Evolutionary conservation across 257 asterid genomes (phyloP), one percentile per base, ranked within the genome.

Genomic region (Solanum pimpinellifolium): DNA sequence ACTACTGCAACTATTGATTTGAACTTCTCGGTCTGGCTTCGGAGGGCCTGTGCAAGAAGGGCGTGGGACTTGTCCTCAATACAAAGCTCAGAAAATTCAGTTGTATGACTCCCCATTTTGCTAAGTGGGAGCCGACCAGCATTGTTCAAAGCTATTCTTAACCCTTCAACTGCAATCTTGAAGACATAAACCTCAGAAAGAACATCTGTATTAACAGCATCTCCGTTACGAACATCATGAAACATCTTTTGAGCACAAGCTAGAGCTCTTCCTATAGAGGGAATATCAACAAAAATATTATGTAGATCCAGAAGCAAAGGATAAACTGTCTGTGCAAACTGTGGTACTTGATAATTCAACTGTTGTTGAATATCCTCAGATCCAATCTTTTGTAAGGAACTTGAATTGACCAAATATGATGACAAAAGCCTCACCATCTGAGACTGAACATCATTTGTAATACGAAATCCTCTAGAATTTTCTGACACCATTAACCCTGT

Each of bases 241-340:
- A 97, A 94, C 96, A 95, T 89, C 91, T 93, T 95, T 86, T 97
- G 98, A 1, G 98, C 94, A 88, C 92, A 93, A 47, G 98, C 97
- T 85, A 97, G 88, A 33, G 95, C 98, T 41, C 89, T 92, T 77
- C 92, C 90, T 88, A 94, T 94, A 3, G 95, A 92, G 60, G 99
- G 98, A 60, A 97, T 91, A 70, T 92, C 97, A 33, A 23, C 69
- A 84, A 97, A 94, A 33, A 93, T 91, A 85, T 92, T 91, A 44
- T 91, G 95, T 90, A 97, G 91, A 91, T 95, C 98, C 73, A 91
- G 93, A 3, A 97, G 96, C 91, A 97, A 90, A 1, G 97, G 95
- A 89, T 97, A 97, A 59, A 97, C 88, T 47, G 89, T 87, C 84
- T 88, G 93, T 10, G 98, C 98, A 87, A 92, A 97, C 90, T 91